Base-by-base conservation (phyloP, 1,139 yeast species). In the Kodamaea plutei region DNA sequence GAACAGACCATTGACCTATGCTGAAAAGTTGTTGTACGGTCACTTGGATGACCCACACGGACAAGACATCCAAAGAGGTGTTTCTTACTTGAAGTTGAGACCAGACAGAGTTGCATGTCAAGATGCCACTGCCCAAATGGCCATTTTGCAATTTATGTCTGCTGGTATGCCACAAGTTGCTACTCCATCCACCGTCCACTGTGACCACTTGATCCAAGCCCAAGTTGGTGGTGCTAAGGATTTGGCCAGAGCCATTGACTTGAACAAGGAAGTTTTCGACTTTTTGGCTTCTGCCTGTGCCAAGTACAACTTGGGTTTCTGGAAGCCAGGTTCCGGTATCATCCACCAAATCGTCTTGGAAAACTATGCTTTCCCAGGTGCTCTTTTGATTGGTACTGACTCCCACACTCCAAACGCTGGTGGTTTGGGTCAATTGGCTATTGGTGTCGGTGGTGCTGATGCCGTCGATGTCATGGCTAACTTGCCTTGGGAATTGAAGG, bases 381-480 rank as follows among this genome's bases (percentile, higher is more conserved):
- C 91, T 48, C 72, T 91, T 64, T 78, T 91, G 69, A 83, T 91
- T 50, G 97, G 98, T 74, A 89, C 98, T 43, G 98, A 91, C 69
- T 89, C 97, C 26, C 97, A 91, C 72, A 91, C 98, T 52, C 97
- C 97, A 48, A 91, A 91, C 63, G 98, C 97, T 48, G 97, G 98
- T 76, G 98, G 97, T 69, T 77, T 91, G 56, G 98, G 98, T 72
- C 94, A 84, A 73, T 76, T 89, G 54, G 97, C 97, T 53, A 91
- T 91, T 58, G 98, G 97, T 80, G 97, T 91, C 50, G 98, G 98
- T 79, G 98, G 97, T 81, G 98, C 98, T 54, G 98, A 91, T 65
- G 97, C 97, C 47, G 97, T 91, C 54, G 97, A 91, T 67, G 98
- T 85, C 53, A 78, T 91, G 84, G 88, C 96, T 44, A 82, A 82